Conservation (phyloP, 805 yeast species). For the Schwanniomyces occidentalis region DNA sequence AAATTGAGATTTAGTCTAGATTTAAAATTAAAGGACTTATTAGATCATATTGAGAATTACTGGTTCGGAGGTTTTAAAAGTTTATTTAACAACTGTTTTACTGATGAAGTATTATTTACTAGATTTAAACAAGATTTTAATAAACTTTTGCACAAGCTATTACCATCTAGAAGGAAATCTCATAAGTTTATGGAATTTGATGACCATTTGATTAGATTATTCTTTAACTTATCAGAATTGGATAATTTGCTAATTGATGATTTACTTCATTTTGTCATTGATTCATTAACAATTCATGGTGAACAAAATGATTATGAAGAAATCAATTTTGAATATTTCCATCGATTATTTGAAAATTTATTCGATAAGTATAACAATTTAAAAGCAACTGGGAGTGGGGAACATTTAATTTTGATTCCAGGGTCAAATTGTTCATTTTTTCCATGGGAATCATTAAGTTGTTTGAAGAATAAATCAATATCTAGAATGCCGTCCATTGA, state of each 20-base stretch:
- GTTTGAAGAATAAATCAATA: conserved; percentile 53
- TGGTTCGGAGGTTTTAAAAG: conserved; percentile 84
- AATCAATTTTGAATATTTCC: conserved; percentile 57
- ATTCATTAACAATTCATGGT: conserved; percentile 61
- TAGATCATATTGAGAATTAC: conserved; percentile 55
- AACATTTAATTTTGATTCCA: conserved; percentile 70
- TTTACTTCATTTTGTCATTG: conserved; percentile 61
- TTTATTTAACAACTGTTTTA: conserved; percentile 45
- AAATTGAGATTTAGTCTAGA: conserved; percentile 62
- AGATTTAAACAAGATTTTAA: conserved; percentile 20
- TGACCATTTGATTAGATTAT: conserved; percentile 19
- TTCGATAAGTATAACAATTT: conserved; percentile 27
- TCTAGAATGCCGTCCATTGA: conserved; percentile 72
- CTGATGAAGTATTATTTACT: conserved; percentile 18
- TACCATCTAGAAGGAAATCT: conserved; percentile 13
- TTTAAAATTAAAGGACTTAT: conserved; percentile 48
- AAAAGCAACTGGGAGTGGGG: conserved; percentile 10
- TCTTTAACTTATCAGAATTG: conserved; percentile 15
- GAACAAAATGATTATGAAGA: conserved; percentile 66
- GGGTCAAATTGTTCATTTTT: conserved; percentile 64
- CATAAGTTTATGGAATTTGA: conserved; percentile 12
- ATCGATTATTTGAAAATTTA: conserved; percentile 50
- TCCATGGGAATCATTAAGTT: conserved; percentile 88
- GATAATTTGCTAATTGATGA: conserved; percentile 53
- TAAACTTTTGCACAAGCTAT: conserved; percentile 11